Percentiles rank a stretch among this genome's conserved stretches.
These are phyloP conservation scores for Solanum clarkiae DNA, from an alignment of 257 asterid genomes.

Conservation along the genomic window DNA sequence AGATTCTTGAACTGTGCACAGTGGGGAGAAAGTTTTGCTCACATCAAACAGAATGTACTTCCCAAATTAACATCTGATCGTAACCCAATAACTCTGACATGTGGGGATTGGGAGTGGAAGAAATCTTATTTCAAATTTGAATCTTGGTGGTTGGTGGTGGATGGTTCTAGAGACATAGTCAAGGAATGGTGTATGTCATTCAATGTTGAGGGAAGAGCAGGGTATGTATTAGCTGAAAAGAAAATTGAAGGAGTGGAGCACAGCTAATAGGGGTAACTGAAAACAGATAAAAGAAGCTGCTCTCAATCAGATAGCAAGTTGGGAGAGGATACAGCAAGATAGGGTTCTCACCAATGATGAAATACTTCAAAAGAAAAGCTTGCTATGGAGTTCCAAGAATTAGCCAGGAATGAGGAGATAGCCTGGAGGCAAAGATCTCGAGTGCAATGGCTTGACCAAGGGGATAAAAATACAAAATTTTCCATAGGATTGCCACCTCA, in stretches of 20 bases:
- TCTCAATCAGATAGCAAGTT: neutral
- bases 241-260: neutral
- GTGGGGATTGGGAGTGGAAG: neutral
- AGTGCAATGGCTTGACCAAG: no score
- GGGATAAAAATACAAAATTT: no score
- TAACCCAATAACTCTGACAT: neutral
- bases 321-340: neutral
- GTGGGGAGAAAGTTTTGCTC: neutral
- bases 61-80: neutral
- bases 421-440: no score
- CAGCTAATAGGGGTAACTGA: neutral
- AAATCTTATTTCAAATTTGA: neutral
- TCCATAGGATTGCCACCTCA: no score
- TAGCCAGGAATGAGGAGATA: no score
- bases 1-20: neutral
- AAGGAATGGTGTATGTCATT: neutral
- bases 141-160: neutral
- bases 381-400: no score
- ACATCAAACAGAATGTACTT: neutral
- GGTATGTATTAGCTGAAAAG: neutral
- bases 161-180: neutral
- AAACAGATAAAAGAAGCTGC: neutral
- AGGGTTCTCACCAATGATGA: neutral
- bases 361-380: no score
- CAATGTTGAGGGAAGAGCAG: neutral